Conservation (phyloP, 2,329 filamentous ascomycete species). For the Teratosphaeria epicoccoides region DNA sequence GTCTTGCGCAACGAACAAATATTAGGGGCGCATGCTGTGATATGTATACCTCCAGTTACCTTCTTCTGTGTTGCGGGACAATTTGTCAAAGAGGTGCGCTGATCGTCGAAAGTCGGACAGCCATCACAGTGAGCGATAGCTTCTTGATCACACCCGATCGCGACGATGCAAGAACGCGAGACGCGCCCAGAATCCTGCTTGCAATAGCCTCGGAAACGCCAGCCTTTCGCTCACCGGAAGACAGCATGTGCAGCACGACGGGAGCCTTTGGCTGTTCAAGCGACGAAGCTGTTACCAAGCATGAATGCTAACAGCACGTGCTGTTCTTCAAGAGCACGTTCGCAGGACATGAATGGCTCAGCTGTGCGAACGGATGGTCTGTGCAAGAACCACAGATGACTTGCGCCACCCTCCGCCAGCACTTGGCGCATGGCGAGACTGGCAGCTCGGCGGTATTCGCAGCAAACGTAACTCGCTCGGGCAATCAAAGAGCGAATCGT, state of each 20-base stretch:
- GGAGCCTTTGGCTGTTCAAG: neutral
- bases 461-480: neutral
- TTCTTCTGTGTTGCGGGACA: neutral
- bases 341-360: neutral
- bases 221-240: neutral
- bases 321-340: neutral
- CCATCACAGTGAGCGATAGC: neutral
- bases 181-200: neutral
- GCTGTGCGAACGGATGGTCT: neutral
- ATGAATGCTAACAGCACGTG: neutral
- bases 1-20: conserved; percentile 3
- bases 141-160: neutral
- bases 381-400: neutral
- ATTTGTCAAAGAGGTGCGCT: conserved; percentile 3
- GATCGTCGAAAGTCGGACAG: neutral
- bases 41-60: neutral
- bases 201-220: neutral
- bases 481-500: neutral
- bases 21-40: neutral
- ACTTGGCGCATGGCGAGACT: neutral
- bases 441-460: neutral
- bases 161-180: neutral
- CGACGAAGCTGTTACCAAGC: neutral
- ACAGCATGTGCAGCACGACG: neutral
- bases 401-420: neutral